Base-by-base conservation (phyloP, 2,329 filamentous ascomycete genomes). In the Epichloe sylvatica region DNA sequence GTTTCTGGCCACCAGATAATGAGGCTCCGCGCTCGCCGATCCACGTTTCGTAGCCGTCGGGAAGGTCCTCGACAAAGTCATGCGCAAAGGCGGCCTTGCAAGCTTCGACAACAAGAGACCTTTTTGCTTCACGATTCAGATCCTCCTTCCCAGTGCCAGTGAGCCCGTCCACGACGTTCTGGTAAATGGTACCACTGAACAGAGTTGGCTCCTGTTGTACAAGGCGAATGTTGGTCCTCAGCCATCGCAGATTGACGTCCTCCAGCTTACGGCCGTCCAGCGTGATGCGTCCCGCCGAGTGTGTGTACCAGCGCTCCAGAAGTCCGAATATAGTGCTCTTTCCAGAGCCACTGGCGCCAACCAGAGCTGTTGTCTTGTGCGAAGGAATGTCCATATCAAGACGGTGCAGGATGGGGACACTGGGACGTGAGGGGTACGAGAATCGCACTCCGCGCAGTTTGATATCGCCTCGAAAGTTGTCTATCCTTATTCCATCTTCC, bases 11-110 rank as follows among this genome's bases (percentile, higher is more conserved):
- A 11, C 82, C 81, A 5, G 77, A 82, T 0, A 86, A 66, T 44
- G 79, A 80, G 9, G 78, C 76, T 0, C 81, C 82, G 13, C 74
- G 72, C 56, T 84, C 80, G 1, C 81, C 82, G 5, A 85, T 78
- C 21, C 70, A 64, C 0, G 81, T 82, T 2, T 77, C 69, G 55
- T 84, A 84, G 6, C 75, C 76, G 62, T 64, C 60, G 6, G 75
- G 75, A 0, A 80, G 60, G 4, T 67, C 64, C 6, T 67, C 54
- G 49, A 79, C 73, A 47, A 79, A 78, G 7, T 74, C 74, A 51
- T 76, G 68, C 1, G 75, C 74, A 60, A 70, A 76, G 2, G 74
- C 72, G 40, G 74, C 67, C 49, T 67, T 62, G 48, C 72, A 76
- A 1, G 76, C 73, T 17, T 70, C 65, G 6, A 68, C 53, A 2